phyloP scores from a whole-genome alignment of 108 stramenopile genomes.

The Schizochytrium sp. region DNA sequence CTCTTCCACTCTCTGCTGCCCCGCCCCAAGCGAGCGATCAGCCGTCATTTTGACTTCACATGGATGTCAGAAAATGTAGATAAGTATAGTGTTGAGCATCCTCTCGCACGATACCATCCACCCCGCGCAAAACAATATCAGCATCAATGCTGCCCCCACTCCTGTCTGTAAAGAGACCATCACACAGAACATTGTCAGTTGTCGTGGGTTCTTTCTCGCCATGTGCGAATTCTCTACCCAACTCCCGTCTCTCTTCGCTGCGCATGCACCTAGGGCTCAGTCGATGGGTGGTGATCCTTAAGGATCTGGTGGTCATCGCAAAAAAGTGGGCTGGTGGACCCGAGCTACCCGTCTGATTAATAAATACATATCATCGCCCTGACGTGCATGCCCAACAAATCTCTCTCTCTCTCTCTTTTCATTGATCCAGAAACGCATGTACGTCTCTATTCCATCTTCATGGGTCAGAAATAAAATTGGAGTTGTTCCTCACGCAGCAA shows the following conservation, averaged over 20 bases:
- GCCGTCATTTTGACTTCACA: background rate
- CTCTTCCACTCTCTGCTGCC: too few species aligned
- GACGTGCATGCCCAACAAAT: background rate
- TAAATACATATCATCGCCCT: background rate
- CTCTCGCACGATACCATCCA: background rate
- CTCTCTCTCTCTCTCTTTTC: too few species aligned
- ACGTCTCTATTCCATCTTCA: background rate
- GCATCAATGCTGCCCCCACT: background rate
- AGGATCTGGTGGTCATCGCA: background rate
- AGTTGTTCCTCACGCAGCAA: background rate
- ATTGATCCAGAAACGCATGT: too few species aligned
- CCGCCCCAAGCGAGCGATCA: background rate
- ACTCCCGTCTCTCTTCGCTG: too few species aligned
- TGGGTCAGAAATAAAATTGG: background rate
- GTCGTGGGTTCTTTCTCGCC: too few species aligned
- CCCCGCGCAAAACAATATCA: background rate
- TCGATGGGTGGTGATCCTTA: background rate
- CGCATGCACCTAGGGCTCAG: background rate
- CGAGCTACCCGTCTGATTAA: background rate
- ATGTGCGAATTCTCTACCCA: too few species aligned
- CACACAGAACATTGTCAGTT: too few species aligned
- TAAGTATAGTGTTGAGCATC: background rate
- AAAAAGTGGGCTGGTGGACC: slow-evolving; percentile 2
- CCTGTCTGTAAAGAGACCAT: background rate
- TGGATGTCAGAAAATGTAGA: background rate